Conservation (phyloP, 2,329 filamentous ascomycete genomes). For the Stemphylium beticola region DNA sequence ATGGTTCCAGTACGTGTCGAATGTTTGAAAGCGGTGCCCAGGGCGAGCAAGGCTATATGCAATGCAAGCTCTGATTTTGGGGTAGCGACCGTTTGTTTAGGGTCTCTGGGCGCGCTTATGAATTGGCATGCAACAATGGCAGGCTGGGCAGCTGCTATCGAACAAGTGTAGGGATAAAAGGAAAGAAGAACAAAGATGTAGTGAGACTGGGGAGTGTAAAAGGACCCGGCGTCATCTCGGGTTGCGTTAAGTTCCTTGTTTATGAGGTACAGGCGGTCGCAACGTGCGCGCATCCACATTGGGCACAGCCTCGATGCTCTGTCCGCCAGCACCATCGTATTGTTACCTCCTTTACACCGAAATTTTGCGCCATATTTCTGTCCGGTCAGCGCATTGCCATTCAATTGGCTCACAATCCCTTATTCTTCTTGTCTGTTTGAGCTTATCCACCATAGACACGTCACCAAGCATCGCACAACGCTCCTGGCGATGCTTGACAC, state of each 20-base stretch:
- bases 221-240: conserved; percentile 27
- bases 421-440: conserved; percentile 1
- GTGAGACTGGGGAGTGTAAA: conserved; percentile 9
- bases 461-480: conserved; percentile 31
- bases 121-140: conserved; percentile 15
- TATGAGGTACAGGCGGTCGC: conserved; percentile 17
- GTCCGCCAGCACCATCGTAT: conserved; percentile 12
- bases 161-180: conserved; percentile 1
- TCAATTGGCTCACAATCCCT: background rate
- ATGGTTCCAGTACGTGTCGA: conserved; percentile 14
- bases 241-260: conserved; percentile 26
- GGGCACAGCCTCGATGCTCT: conserved; percentile 12
- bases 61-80: conserved; percentile 10
- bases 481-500: conserved; percentile 31
- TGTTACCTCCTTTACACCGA: conserved; percentile 12
- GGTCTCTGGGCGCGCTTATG: conserved; percentile 24
- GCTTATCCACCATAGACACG: conserved; percentile 23
- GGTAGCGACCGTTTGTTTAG: background rate
- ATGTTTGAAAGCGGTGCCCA: background rate
- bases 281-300: conserved; percentile 1
- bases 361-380: conserved; percentile 3
- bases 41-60: conserved; percentile 8
- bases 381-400: background rate
- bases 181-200: conserved; percentile 10
- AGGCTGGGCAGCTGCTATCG: conserved; percentile 3